Conservation (phyloP, 2,329 filamentous ascomycete genomes). For the Nannizziopsis arthrosporioides region DNA sequence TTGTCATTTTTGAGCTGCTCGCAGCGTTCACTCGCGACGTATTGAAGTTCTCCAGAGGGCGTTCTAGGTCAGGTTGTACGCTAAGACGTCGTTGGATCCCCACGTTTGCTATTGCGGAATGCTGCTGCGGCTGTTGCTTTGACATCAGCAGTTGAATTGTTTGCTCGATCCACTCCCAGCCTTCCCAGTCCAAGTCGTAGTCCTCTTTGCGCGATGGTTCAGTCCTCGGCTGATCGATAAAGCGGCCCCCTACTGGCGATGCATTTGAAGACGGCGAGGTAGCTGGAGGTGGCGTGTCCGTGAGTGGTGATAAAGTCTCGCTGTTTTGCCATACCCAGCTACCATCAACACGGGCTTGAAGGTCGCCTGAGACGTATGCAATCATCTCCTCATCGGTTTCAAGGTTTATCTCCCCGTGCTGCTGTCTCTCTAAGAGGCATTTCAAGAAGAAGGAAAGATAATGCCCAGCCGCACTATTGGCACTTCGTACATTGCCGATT, state of each 20-base stretch:
- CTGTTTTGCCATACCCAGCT: conserved; percentile 72
- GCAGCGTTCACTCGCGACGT: conserved; percentile 19
- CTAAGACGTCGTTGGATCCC: background rate
- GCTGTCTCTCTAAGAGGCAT: conserved; percentile 47
- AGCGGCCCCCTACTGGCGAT: conserved; percentile 12
- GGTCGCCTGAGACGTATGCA: conserved; percentile 72
- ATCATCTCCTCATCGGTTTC: conserved; percentile 76
- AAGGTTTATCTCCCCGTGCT: conserved; percentile 33
- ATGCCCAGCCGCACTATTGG: conserved; percentile 67
- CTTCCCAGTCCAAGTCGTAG: conserved; percentile 61
- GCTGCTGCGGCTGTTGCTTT: conserved; percentile 30
- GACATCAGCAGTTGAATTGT: conserved; percentile 46
- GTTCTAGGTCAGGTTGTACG: background rate
- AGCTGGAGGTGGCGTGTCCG: conserved; percentile 7
- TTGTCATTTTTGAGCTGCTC: conserved; percentile 34
- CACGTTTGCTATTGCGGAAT: conserved; percentile 10
- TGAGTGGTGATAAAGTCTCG: conserved; percentile 36
- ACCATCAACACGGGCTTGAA: conserved; percentile 65
- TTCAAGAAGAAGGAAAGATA: conserved; percentile 72
- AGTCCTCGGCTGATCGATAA: conserved; percentile 45
- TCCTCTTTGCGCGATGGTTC: conserved; percentile 22
- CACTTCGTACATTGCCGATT: conserved; percentile 58
- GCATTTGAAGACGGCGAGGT: conserved; percentile 7
- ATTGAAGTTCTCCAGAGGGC: background rate
- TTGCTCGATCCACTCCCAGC: conserved; percentile 64